Base-by-base conservation (phyloP, 2,329 filamentous ascomycete genomes). In the Monilinia fructicola region DNA sequence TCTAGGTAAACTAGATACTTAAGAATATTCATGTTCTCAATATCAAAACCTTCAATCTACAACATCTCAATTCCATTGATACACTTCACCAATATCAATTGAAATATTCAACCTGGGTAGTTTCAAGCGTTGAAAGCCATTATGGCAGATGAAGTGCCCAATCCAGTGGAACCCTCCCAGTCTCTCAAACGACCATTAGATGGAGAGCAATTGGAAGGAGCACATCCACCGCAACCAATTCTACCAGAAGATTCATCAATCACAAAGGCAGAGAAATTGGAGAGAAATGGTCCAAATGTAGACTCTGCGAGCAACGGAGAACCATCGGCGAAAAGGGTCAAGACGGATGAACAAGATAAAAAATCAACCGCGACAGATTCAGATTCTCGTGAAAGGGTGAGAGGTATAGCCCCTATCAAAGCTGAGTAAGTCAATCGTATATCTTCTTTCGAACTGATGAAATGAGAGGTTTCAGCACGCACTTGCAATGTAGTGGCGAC, bases 381-480 rank as follows among this genome's bases (percentile, higher is more conserved):
- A 21, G 70, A 73, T 67, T 44, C 66, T 14, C 68, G 71, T 65
- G 74, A 74, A 23, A 75, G 72, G 59, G 68, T 74, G 1, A 74
- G 71, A 61, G 76, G 76, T 31, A 72, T 75, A 38, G 75, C 75
- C 16, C 60, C 73, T 59, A 71, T 77, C 28, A 76, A 77, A 62
- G 63, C 69, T 7, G 76, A 76, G 74, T 76, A 64, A 72, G 74
- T 72, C 12, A 60, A 38, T 44, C 16, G 52, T 62, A 18, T 11
- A 28, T 38, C 35, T 14, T 5, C 35, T 16, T 40, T 31, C 21
- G 11, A 18, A 46, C 12, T 28, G 56, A 35, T n/a, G 14, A 6
- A 42, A 42, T 35, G n/a, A 38, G 3, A 14, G 4, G 12, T 11
- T n/a, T 16, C 14, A 52, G 26, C 26, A 7, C 4, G 35, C 46